Percentiles rank a stretch among this genome's conserved stretches.
These are phyloP conservation scores for Nematocida ausubeli DNA, from an alignment of 371 early-diverging fungal species.

Conservation along the genomic window DNA sequence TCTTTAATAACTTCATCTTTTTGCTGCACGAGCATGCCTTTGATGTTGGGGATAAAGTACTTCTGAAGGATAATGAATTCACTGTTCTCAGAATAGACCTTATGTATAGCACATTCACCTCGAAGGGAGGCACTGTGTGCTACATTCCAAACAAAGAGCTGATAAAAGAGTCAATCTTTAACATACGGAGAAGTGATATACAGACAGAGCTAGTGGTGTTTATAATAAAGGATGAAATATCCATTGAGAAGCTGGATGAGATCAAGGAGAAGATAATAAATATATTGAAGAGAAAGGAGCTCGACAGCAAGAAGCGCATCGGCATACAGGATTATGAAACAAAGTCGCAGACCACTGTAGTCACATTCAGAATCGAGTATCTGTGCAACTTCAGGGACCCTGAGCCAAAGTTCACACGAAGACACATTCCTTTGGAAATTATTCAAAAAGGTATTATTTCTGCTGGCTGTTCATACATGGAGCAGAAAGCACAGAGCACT, in stretches of 20 bases:
- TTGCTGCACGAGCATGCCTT: conserved; percentile 65
- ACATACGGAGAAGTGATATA: conserved; percentile 65
- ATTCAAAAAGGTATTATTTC: conserved; percentile 47
- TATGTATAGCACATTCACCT: conserved; percentile 63
- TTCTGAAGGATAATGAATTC: conserved; percentile 60
- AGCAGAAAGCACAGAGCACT: conserved; percentile 35
- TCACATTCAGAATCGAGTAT: conserved; percentile 62
- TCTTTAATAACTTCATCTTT: conserved; percentile 68
- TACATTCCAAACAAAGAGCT: conserved; percentile 66
- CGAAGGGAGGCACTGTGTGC: conserved; percentile 53
- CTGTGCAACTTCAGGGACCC: conserved; percentile 64
- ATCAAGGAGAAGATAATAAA: conserved; percentile 55
- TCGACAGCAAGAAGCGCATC: conserved; percentile 58
- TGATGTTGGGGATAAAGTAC: conserved; percentile 66
- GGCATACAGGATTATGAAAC: conserved; percentile 54
- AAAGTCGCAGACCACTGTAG: conserved; percentile 27
- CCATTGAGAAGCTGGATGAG: conserved; percentile 49
- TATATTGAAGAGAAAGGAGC: conserved; percentile 40
- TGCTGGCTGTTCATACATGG: conserved; percentile 13
- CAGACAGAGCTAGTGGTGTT: conserved; percentile 60
- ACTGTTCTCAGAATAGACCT: conserved; percentile 64
- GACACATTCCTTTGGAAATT: conserved; percentile 51
- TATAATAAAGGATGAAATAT: conserved; percentile 38
- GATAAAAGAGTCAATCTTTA: conserved; percentile 61
- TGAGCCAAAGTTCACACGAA: conserved; percentile 50